Evolutionary conservation across 805 yeast species (phyloP), one percentile per base, ranked within the genome.

Genomic region (Wickerhamomyces bovis): DNA sequence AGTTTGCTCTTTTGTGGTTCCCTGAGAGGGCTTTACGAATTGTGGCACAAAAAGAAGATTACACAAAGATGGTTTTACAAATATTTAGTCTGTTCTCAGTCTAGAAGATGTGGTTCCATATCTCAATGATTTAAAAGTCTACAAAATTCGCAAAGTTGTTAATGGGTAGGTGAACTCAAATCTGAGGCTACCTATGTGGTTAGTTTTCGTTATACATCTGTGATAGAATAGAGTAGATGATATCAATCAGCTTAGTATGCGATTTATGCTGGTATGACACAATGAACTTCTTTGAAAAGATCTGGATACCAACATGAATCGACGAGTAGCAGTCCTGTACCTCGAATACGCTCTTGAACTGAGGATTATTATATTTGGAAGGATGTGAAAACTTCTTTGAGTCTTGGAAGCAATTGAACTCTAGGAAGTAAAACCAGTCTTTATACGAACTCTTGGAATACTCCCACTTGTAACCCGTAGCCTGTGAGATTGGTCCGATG

Each of bases 381-480:
- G 58, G 58, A 2, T 48, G 43, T 56, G 54, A 53, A 22, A 54
- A 57, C 36, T 50, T 52, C 19, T 49, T 41, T 4, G 19, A n/a
- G 31, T 57, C 62, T 41, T 57, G 62, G 47, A 56, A 57, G 23
- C 62, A 57, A 1, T 54, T 53, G 23, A 52, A 57, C 20, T 52
- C 53, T 10, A 57, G 38, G 40, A 54, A 50, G 33, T 56, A 56
- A 3, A 54, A 53, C 41, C 48, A 42, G 39, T 53, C 52, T 44
- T 53, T 55, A 42, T 53, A 56, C 6, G 54, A 46, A 33, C 56
- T 50, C 25, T 53, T 51, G 19, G 52, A 42, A 43, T 57, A 57
- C 2, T 44, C 55, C 62, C 62, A 57, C 43, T 57, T 57, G 36
- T 56, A 57, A 0, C 62, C 62, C 11, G 60, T 52, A 5, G 53